A percentile compares a stretch with the other conserved stretches of the same genome.
phyloP scores from a whole-genome alignment of 2,329 filamentous ascomycete species.

The Colletotrichum tropicale region DNA sequence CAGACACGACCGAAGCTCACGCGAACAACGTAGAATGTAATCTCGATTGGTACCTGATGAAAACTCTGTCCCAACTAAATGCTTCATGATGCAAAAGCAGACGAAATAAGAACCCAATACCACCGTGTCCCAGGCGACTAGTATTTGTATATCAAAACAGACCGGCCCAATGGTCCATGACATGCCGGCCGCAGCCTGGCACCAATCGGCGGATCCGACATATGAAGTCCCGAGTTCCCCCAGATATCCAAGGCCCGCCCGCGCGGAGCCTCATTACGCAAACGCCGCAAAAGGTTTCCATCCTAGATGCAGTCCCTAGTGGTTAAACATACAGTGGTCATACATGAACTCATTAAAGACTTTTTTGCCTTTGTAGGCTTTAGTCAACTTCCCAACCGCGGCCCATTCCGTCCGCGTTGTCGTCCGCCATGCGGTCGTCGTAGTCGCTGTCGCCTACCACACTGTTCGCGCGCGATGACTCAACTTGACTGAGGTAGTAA shows the following conservation, averaged over 20 bases:
- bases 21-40: neutral
- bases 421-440: slow-evolving; percentile 19
- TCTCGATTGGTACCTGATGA: neutral
- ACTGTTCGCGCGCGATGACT: slow-evolving; percentile 30
- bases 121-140: neutral
- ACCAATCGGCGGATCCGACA: neutral
- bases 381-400: slow-evolving; percentile 22
- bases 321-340: slow-evolving; percentile 14
- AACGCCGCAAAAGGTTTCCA: neutral
- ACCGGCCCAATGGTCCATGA: neutral
- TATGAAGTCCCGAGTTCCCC: neutral
- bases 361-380: neutral
- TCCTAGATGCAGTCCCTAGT: slow-evolving; percentile 5
- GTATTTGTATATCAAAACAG: neutral
- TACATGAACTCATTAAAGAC: slow-evolving; percentile 15
- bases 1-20: neutral
- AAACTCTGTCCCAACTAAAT: neutral
- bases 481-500: slow-evolving; percentile 38
- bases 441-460: slow-evolving; percentile 7
- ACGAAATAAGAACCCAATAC: neutral
- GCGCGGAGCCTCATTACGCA: neutral
- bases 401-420: slow-evolving; percentile 8
- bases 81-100: neutral
- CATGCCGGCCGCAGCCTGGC: neutral
- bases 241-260: neutral